Percentiles rank a stretch among this genome's conserved stretches.
Evolutionary conservation across 441 rosid genomes (phyloP).

Genomic region (Biscutella laevigata): DNA sequence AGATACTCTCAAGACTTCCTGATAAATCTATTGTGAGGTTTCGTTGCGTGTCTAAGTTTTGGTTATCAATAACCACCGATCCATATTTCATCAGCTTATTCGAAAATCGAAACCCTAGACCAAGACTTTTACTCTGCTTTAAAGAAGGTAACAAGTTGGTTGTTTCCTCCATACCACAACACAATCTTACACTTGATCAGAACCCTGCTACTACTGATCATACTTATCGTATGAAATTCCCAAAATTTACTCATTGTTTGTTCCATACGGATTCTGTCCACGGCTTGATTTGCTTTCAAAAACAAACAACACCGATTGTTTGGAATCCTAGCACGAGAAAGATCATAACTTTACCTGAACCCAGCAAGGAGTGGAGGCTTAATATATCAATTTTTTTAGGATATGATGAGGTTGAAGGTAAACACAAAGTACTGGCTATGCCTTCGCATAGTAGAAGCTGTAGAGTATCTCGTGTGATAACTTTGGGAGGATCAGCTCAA

Average conservation of each 20-base stretch:
- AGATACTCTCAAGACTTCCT: background rate
- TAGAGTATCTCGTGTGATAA: background rate
- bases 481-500: slow-evolving; percentile 4
- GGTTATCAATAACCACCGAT: slow-evolving; percentile 5
- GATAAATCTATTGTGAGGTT: slow-evolving; percentile 2
- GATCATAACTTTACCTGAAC: background rate
- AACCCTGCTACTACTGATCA: background rate
- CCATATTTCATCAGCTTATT: background rate
- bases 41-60: slow-evolving; percentile 2
- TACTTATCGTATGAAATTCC: background rate
- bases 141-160: background rate
- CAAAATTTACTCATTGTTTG: background rate
- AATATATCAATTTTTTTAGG: background rate
- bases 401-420: background rate
- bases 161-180: background rate
- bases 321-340: slow-evolving; percentile 13
- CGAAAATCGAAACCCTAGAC: background rate
- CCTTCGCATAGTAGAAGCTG: background rate
- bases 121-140: background rate
- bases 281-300: slow-evolving; percentile 11
- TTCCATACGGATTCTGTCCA: slow-evolving; percentile 6
- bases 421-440: background rate
- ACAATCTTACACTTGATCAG: background rate
- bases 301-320: background rate
- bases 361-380: background rate